Base-by-base conservation (phyloP, 1,284 basidiomycete genomes). In the Tranzscheliella williamsii region DNA sequence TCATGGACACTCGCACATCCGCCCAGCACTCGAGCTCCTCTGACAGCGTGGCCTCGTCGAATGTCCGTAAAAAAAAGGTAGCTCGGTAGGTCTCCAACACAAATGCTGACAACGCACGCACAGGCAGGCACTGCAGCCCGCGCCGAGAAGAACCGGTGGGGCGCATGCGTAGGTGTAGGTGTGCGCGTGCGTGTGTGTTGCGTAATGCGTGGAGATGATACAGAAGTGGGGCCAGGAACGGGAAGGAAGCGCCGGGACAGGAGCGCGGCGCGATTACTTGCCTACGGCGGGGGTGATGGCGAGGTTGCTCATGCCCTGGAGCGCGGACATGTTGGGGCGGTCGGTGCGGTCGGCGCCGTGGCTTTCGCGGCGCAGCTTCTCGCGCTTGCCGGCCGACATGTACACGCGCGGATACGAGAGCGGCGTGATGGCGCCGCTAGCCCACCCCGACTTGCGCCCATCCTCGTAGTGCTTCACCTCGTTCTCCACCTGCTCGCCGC, bases 401-500 rank as follows among this genome's bases (percentile, higher is more conserved):
- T 70, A 70, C 9, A 66, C 64, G 11, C 67, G 37, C 13, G 67
- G 67, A 31, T 70, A 62, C 13, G 42, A 47, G 1, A 70, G 37
- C 2, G 67, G 67, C 7, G 67, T 70, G 17, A 64, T 55, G 15
- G 55, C 43, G 7, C 68, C 57, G 5, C 27, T 31, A 7, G 42
- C 48, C 46, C 49, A 61, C 12, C 58, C 57, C 17, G 29, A 32
- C 27, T 51, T 57, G 5, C 57, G 39, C 18, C 57, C 48, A 35
- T 62, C 62, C 49, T 67, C 56, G 50, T 69, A 67, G 35, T 68
- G 67, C 27, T 60, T 63, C 21, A 52, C 31, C 21, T 58, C 57
- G 37, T 61, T 52, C 30, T 61, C 57, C 12, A 71, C 49, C 2
- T 47, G 29, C 40, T 70, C 69, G 33, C 69, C 68, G 6, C 50